phyloP scores from a whole-genome alignment of 2,329 filamentous ascomycete genomes.

The Nannizziopsis barbatae region DNA sequence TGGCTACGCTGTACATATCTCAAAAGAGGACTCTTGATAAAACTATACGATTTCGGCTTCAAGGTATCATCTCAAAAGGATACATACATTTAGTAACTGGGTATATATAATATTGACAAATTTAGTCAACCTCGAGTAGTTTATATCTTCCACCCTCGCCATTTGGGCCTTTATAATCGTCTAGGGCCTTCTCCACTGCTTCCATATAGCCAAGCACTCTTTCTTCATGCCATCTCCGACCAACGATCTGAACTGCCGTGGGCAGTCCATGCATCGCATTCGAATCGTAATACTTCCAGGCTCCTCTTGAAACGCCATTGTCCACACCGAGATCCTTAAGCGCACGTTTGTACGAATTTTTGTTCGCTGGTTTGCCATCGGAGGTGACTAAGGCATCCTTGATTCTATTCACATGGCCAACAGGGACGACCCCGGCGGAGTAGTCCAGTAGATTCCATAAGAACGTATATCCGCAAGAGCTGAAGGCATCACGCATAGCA shows the following conservation, averaged over 20 bases:
- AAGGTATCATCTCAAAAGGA: not conserved
- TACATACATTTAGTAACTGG: not conserved
- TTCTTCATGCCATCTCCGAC: constrained; percentile 70
- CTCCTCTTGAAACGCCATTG: constrained; percentile 70
- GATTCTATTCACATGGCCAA: constrained; percentile 66
- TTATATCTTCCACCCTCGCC: constrained; percentile 28
- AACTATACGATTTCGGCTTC: not conserved
- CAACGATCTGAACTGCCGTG: constrained; percentile 74
- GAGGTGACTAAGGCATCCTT: constrained; percentile 55
- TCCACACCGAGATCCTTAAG: constrained; percentile 38
- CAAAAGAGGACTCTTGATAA: not conserved
- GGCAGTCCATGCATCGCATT: constrained; percentile 76
- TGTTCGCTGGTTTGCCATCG: constrained; percentile 17
- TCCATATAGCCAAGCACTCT: constrained; percentile 76
- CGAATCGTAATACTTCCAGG: constrained; percentile 77
- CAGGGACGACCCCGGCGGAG: constrained; percentile 66
- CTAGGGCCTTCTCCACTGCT: constrained; percentile 62
- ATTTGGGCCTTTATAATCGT: constrained; percentile 30
- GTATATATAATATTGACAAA: not conserved
- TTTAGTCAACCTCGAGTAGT: constrained; percentile 24
- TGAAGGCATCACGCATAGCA: constrained; percentile 74
- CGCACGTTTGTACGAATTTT: constrained; percentile 32
- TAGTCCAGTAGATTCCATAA: constrained; percentile 92
- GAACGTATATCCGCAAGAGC: constrained; percentile 86
- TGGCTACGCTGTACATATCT: too few relatives aligned